phyloP scores from a whole-genome alignment of 306 rosid species.

The Fragaria nilgerrensis region DNA sequence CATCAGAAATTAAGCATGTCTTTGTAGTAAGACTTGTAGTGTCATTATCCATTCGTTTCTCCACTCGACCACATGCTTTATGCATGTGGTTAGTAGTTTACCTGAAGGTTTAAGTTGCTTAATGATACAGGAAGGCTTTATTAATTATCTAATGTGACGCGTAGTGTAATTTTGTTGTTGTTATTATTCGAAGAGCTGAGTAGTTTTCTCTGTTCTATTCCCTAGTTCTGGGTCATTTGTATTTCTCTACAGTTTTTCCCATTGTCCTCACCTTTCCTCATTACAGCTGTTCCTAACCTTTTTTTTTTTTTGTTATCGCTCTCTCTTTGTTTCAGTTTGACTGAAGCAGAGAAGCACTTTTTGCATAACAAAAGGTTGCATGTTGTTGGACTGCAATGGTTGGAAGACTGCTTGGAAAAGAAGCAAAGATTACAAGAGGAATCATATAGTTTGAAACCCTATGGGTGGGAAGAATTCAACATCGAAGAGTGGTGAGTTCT shows the following conservation, averaged over 20 bases:
- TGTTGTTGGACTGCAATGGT: constrained; percentile 72
- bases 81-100: not conserved
- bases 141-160: not conserved
- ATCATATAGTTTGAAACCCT: constrained; percentile 65
- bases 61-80: not conserved
- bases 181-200: not conserved
- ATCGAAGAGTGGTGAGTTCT: constrained; percentile 59
- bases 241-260: not conserved
- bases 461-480: constrained; percentile 39
- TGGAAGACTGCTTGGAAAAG: constrained; percentile 66
- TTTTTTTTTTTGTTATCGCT: not conserved
- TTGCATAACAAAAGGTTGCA: constrained; percentile 53
- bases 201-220: not conserved
- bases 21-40: not conserved
- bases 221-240: not conserved
- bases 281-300: constrained; percentile 1
- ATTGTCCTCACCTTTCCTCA: not conserved
- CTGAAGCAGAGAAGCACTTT: constrained; percentile 43
- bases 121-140: not conserved
- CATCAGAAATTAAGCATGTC: not conserved
- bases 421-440: constrained; percentile 64
- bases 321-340: constrained; percentile 45
- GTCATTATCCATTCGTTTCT: not conserved
- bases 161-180: not conserved
- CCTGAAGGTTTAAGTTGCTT: not conserved